phyloP scores from a whole-genome alignment of 148 eudicot species.

The Selenicereus undatus region DNA sequence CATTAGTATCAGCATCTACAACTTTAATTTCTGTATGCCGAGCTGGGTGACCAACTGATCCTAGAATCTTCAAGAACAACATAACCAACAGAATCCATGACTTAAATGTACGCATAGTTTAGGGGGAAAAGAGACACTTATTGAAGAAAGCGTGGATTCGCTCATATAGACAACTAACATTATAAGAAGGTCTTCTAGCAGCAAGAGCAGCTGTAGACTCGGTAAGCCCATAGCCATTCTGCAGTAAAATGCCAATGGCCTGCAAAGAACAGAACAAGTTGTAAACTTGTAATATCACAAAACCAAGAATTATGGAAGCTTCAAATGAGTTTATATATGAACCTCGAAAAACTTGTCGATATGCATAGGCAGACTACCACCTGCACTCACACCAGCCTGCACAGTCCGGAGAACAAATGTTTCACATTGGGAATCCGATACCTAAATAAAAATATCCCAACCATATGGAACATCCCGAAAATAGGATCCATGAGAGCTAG shows the following conservation, averaged over 20 bases:
- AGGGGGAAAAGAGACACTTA: background rate
- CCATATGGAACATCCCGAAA: background rate
- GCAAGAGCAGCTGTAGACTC: constrained; percentile 82
- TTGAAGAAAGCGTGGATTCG: background rate
- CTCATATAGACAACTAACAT: constrained; percentile 45
- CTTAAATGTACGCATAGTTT: no score
- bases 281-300: background rate
- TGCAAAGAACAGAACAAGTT: constrained; percentile 26
- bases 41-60: constrained; percentile 79
- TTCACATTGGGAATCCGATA: background rate
- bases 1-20: constrained; percentile 64
- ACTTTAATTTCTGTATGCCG: constrained; percentile 64
- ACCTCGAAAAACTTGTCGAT: constrained; percentile 96
- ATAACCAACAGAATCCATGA: background rate
- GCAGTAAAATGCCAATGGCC: constrained; percentile 77
- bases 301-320: constrained; percentile 5
- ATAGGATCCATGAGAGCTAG: background rate
- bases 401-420: constrained; percentile 14
- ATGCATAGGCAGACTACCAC: constrained; percentile 83
- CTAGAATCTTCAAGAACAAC: constrained; percentile 62
- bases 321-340: constrained; percentile 18
- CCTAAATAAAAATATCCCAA: background rate
- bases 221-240: constrained; percentile 91
- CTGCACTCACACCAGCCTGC: constrained; percentile 96
- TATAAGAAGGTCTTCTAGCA: constrained; percentile 52